A percentile compares a stretch with the other conserved stretches of the same genome.
phyloP scores from a whole-genome alignment of 2,329 filamentous ascomycete genomes.

The Verticillium klebahnii region DNA sequence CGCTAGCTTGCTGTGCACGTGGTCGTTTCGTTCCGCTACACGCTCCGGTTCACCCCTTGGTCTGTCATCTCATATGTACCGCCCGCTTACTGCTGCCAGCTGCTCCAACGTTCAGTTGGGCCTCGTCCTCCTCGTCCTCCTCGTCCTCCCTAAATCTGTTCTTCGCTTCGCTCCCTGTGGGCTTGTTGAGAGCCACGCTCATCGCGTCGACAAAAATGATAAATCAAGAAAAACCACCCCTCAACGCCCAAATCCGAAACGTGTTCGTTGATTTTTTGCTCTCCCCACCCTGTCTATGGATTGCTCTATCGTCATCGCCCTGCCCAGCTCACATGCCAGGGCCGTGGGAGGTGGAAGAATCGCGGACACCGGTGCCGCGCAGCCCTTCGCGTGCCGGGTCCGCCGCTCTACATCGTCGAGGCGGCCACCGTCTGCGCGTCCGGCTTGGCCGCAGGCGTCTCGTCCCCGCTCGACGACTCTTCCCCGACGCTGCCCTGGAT shows the following conservation, averaged over 20 bases:
- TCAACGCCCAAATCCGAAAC: constrained; percentile 2
- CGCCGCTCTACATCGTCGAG: constrained; percentile 9
- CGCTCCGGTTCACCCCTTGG: not conserved
- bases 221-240: not conserved
- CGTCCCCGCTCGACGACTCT: constrained; percentile 23
- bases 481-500: constrained; percentile 55
- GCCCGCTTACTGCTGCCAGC: not conserved
- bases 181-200: constrained; percentile 11
- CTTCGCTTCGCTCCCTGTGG: constrained; percentile 1
- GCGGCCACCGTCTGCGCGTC: constrained; percentile 7
- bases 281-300: constrained; percentile 4
- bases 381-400: not conserved
- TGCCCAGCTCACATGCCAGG: not conserved
- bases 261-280: constrained; percentile 3
- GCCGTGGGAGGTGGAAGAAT: not conserved
- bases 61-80: not conserved
- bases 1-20: not conserved
- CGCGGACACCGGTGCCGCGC: not conserved
- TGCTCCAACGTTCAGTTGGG: not conserved
- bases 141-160: not conserved
- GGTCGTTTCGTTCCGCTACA: not conserved
- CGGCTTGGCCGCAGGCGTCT: constrained; percentile 21
- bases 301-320: not conserved
- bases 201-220: constrained; percentile 1
- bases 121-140: not conserved